Conservation (phyloP, 2,329 filamentous ascomycete genomes). For the Phialophora tarda region DNA sequence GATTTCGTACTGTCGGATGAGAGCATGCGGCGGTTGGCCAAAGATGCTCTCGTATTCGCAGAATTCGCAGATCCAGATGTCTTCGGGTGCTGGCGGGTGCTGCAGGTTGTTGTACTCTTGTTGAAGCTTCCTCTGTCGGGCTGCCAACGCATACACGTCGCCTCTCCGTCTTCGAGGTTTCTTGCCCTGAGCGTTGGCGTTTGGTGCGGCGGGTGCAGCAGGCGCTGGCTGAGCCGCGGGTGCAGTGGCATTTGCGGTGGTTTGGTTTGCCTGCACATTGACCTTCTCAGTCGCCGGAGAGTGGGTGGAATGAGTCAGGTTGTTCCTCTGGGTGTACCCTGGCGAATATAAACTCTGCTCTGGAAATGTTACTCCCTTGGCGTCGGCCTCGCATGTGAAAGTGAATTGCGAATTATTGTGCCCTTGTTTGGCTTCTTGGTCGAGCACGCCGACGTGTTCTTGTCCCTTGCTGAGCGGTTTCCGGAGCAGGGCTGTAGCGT, state of each 20-base stretch:
- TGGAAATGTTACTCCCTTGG: constrained; percentile 78
- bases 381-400: constrained; percentile 92
- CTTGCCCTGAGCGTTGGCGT: constrained; percentile 58
- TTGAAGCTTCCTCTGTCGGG: constrained; percentile 75
- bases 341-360: constrained; percentile 56
- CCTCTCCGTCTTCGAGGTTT: constrained; percentile 70
- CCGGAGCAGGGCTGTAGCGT: constrained; percentile 71
- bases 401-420: constrained; percentile 89
- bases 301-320: constrained; percentile 38
- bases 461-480: constrained; percentile 66
- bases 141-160: constrained; percentile 75
- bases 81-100: constrained; percentile 71
- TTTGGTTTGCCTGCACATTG: constrained; percentile 62
- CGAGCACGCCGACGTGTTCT: constrained; percentile 78
- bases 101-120: constrained; percentile 78
- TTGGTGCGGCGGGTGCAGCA: constrained; percentile 41
- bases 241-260: constrained; percentile 56
- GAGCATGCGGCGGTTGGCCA: constrained; percentile 78
- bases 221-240: constrained; percentile 48
- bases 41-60: constrained; percentile 98
- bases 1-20: constrained; percentile 91
- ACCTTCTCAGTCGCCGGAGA: constrained; percentile 46
- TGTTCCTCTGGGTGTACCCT: constrained; percentile 37
- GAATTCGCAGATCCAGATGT: constrained; percentile 96
- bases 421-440: constrained; percentile 70